phyloP scores from a whole-genome alignment of 2,329 filamentous ascomycete genomes.

The Alternaria hordeiaustralica region DNA sequence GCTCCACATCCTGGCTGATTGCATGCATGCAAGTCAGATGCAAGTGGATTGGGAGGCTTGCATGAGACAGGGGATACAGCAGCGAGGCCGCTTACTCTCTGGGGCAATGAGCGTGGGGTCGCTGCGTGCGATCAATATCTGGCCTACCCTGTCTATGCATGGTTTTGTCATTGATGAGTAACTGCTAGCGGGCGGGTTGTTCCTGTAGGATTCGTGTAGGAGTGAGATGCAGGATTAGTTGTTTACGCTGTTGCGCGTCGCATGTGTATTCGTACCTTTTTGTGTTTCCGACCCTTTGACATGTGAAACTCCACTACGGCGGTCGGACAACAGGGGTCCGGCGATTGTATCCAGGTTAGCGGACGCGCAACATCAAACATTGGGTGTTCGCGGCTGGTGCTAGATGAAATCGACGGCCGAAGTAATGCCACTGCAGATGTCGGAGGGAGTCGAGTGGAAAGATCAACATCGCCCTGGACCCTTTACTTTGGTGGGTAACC shows the following conservation, averaged over 20 bases:
- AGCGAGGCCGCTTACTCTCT: constrained; percentile 23
- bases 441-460: constrained; percentile 1
- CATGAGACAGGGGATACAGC: constrained; percentile 21
- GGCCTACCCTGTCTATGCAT: constrained; percentile 12
- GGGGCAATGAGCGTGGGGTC: constrained; percentile 27
- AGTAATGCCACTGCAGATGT: constrained; percentile 12
- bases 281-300: constrained; percentile 1
- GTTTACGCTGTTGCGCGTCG: not conserved
- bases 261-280: not conserved
- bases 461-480: constrained; percentile 8
- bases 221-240: not conserved
- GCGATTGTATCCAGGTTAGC: constrained; percentile 18
- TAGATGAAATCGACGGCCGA: constrained; percentile 16
- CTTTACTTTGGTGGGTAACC: not conserved
- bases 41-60: constrained; percentile 31
- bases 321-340: constrained; percentile 17
- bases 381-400: constrained; percentile 1
- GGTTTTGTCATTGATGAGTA: constrained; percentile 3
- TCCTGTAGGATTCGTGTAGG: not conserved
- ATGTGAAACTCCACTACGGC: constrained; percentile 20
- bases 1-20: constrained; percentile 23
- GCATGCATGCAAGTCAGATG: constrained; percentile 35
- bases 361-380: constrained; percentile 21
- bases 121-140: constrained; percentile 14
- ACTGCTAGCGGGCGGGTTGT: not conserved